Percentiles rank a stretch among this genome's conserved stretches.
These are phyloP conservation scores for Cytospora chrysosperma DNA, from an alignment of 2,329 filamentous ascomycete genomes.

Conservation along the genomic window DNA sequence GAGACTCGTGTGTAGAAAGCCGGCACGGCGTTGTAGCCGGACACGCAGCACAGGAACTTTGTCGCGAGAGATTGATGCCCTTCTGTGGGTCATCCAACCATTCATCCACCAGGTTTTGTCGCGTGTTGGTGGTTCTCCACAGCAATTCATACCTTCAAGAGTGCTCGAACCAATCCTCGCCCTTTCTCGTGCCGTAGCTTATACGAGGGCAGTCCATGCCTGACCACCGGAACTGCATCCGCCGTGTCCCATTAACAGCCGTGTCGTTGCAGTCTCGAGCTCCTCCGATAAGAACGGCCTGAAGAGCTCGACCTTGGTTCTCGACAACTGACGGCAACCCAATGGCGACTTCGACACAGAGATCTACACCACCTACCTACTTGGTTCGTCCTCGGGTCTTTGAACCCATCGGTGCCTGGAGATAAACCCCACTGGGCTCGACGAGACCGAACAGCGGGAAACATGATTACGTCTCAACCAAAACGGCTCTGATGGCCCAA, in stretches of 20 bases:
- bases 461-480: neutral
- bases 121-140: too few relatives aligned
- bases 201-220: neutral
- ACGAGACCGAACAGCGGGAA: neutral
- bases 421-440: neutral
- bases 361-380: too few relatives aligned
- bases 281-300: neutral
- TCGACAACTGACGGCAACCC: neutral
- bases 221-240: neutral
- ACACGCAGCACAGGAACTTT: neutral
- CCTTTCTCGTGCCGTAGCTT: neutral
- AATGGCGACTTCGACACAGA: neutral
- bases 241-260: neutral
- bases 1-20: neutral
- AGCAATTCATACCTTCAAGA: too few relatives aligned
- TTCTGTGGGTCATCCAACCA: neutral
- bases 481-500: neutral
- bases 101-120: too few relatives aligned
- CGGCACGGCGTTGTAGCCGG: too few relatives aligned
- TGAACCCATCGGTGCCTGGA: neutral
- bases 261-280: neutral
- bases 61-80: neutral
- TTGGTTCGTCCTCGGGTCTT: neutral
- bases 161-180: neutral
- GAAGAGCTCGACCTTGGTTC: neutral